phyloP scores from a whole-genome alignment of 1,284 basidiomycete genomes.

The Boletus mariae region DNA sequence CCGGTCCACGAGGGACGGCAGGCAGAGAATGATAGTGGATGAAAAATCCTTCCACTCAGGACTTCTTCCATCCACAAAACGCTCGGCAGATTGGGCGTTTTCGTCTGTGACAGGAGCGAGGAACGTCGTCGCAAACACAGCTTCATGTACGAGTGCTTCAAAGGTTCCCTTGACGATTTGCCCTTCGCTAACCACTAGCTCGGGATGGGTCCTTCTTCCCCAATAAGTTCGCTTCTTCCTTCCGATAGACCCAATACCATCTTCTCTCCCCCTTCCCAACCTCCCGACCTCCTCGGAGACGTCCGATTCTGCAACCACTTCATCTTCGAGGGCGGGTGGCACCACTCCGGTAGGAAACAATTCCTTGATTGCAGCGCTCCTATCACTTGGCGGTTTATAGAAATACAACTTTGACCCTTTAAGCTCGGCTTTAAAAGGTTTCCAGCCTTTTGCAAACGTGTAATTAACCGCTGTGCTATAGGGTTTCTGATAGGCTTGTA shows the following conservation, averaged over 20 bases:
- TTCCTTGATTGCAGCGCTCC: conserved; percentile 58
- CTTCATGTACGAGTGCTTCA: conserved; percentile 76
- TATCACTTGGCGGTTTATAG: conserved; percentile 75
- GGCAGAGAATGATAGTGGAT: conserved; percentile 51
- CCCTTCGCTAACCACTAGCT: conserved; percentile 45
- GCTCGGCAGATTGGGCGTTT: conserved; percentile 4
- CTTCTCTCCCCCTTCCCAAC: conserved; percentile 34
- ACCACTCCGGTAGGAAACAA: conserved; percentile 67
- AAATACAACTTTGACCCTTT: conserved; percentile 80
- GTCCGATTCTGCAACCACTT: conserved; percentile 28
- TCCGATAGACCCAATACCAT: conserved; percentile 30
- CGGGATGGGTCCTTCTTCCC: conserved; percentile 74
- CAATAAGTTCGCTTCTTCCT: conserved; percentile 71
- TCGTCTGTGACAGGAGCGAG: conserved; percentile 13
- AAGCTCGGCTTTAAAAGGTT: conserved; percentile 75
- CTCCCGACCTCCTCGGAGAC: conserved; percentile 26
- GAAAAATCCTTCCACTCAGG: conserved; percentile 60
- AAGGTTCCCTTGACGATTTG: conserved; percentile 60
- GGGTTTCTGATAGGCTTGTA: conserved; percentile 32
- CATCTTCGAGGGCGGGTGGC: conserved; percentile 48
- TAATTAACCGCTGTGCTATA: conserved; percentile 27
- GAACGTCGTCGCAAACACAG: conserved; percentile 74
- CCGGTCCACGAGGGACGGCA: conserved; percentile 55
- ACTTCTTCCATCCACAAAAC: conserved; percentile 18
- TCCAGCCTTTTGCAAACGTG: conserved; percentile 66